phyloP scores from a whole-genome alignment of 371 early-diverging fungal genomes.

The Lichtheimia ornata region DNA sequence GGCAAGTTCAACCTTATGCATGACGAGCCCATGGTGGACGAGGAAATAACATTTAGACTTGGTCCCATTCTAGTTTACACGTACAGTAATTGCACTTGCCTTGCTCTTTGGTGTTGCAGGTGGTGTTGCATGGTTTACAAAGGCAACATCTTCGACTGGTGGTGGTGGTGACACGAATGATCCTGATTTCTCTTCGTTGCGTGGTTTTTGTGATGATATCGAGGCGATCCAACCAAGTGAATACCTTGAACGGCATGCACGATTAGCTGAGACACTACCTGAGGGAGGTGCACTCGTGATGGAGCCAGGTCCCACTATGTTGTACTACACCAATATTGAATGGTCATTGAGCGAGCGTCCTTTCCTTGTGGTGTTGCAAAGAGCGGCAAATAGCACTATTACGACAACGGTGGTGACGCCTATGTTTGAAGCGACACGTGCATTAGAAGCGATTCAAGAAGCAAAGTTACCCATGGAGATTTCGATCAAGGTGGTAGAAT shows the following conservation, averaged over 20 bases:
- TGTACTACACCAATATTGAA: conserved; percentile 52
- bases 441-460: conserved; percentile 24
- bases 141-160: not conserved
- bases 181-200: conserved; percentile 28
- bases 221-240: conserved; percentile 42
- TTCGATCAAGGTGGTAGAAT: conserved; percentile 24
- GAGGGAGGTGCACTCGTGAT: conserved; percentile 46
- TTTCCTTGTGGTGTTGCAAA: conserved; percentile 44
- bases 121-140: conserved; percentile 26
- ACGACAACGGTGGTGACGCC: conserved; percentile 51
- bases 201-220: conserved; percentile 42
- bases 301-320: conserved; percentile 57
- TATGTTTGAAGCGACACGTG: conserved; percentile 59
- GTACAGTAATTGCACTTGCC: conserved; percentile 17
- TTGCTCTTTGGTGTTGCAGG: conserved; percentile 18
- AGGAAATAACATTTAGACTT: no score
- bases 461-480: conserved; percentile 33
- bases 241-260: conserved; percentile 47
- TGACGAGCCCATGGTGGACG: no score
- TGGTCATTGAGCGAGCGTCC: conserved; percentile 59
- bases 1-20: conserved; percentile 29
- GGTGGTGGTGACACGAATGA: not conserved
- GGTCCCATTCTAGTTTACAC: no score
- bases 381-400: conserved; percentile 26
- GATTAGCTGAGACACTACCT: conserved; percentile 36